Percentiles rank a stretch among this genome's conserved stretches.
Evolutionary conservation across 2,329 filamentous ascomycete genomes (phyloP).

Genomic region (Nakataea oryzae): DNA sequence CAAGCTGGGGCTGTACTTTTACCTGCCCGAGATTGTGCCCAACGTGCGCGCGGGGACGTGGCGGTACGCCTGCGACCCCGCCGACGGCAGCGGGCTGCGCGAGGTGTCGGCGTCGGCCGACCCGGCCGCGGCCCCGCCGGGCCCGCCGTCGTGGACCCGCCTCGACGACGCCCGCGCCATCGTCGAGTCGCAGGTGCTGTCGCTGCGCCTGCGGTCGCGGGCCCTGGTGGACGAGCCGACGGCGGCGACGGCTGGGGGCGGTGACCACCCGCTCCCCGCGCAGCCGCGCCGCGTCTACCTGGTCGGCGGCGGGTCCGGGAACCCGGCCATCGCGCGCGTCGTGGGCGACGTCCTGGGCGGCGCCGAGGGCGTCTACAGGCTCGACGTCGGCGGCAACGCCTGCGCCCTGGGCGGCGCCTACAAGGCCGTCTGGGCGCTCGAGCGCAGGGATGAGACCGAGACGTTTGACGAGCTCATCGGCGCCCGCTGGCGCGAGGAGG

Average conservation of each 20-base stretch:
- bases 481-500: slow-evolving; percentile 73
- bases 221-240: slow-evolving; percentile 55
- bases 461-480: slow-evolving; percentile 85
- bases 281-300: slow-evolving; percentile 89
- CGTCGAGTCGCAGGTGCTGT: slow-evolving; percentile 90
- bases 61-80: slow-evolving; percentile 55
- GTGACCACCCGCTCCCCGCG: slow-evolving; percentile 49
- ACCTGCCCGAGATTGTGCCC: slow-evolving; percentile 88
- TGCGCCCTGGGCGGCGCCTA: slow-evolving; percentile 91
- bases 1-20: slow-evolving; percentile 90
- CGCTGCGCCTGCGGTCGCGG: slow-evolving; percentile 74
- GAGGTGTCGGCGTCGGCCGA: slow-evolving; percentile 13
- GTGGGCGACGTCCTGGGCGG: slow-evolving; percentile 84
- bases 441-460: slow-evolving; percentile 51
- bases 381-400: slow-evolving; percentile 91
- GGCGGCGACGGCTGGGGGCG: background rate
- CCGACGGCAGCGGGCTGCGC: slow-evolving; percentile 41
- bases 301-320: slow-evolving; percentile 83
- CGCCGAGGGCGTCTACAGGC: slow-evolving; percentile 79
- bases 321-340: slow-evolving; percentile 77
- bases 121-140: slow-evolving; percentile 1
- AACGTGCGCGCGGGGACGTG: slow-evolving; percentile 80
- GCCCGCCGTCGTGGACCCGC: slow-evolving; percentile 35
- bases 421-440: slow-evolving; percentile 89
- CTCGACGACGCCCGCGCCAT: slow-evolving; percentile 74